Evolutionary conservation across 192 early-diverging fungal genomes (phyloP), one percentile per base, ranked within the genome.

Genomic region (Coemansia sp.): DNA sequence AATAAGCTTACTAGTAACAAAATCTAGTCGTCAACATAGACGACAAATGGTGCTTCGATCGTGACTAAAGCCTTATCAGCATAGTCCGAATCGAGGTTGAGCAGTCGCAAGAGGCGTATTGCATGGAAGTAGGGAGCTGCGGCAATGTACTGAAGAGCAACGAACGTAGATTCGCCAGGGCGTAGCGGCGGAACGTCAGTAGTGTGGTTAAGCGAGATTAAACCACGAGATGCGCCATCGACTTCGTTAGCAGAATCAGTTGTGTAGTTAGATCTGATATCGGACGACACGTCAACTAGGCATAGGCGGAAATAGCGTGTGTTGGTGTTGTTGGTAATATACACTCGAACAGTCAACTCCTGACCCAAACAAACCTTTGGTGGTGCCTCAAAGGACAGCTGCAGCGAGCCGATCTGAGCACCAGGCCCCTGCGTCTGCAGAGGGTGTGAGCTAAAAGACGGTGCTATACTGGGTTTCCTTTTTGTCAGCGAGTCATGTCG

Each of bases 111-210:
- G 2, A 49, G 17, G 8, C 61, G 51, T 12, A 62, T 61, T 2
- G 74, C 27, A 27, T 78, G 74, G 34, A 78, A 78, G 53, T 71
- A 60, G 9, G 74, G 74, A 3, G 63, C 68, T 3, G 74, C 74
- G 0, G 74, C 74, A 47, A 55, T 67, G 46, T 71, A 78, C 42
- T 59, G 57, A 17, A 78, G 53, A 7, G 57, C 48, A 4, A 67
- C 61, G 23, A 49, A 53, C 11, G 61, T 51, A 11, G 74, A 78
- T n/a, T 62, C 64, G 22, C 68, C 68, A 30, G 74, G 61, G 9
- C 51, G 43, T 18, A 78, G 54, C 15, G 74, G 57, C n/a, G 74
- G 68, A 38, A 78, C 38, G 27, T 41, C 41, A 2, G 67, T 71
- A 18, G 53, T 17, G 33, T 64, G 57, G 18, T 58, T 43, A 49